phyloP scores from a whole-genome alignment of 2,329 filamentous ascomycete species.

The Aspergillus terreus region DNA sequence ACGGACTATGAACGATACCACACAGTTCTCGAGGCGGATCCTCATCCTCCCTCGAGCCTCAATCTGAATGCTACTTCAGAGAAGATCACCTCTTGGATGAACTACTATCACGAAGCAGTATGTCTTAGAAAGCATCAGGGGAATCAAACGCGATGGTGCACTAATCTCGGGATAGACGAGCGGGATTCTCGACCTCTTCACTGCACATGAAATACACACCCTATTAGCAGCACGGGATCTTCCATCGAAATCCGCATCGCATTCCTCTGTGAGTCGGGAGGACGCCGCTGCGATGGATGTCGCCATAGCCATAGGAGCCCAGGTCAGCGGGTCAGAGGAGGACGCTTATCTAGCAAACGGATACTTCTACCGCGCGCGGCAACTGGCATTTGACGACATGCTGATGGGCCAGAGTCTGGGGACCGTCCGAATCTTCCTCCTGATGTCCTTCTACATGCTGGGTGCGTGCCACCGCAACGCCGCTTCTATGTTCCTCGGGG shows the following conservation, averaged over 20 bases:
- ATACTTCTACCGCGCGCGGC: not conserved
- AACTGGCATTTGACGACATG: not conserved
- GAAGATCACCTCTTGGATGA: not conserved
- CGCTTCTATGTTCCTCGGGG: conserved; percentile 61
- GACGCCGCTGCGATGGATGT: not conserved
- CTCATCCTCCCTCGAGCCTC: not conserved
- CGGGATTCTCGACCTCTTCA: not conserved
- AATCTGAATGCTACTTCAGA: not conserved
- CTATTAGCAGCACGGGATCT: not conserved
- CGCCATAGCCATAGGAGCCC: not conserved
- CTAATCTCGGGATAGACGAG: not conserved
- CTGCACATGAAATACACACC: not conserved
- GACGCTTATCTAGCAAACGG: not conserved
- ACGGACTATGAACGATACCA: not conserved
- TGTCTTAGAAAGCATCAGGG: not conserved
- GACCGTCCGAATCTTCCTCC: conserved; percentile 51
- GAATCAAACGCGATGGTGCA: not conserved
- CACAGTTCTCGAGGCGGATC: not conserved
- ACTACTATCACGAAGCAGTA: not conserved
- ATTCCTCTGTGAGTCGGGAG: not conserved
- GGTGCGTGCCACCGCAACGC: conserved; percentile 57
- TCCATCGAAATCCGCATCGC: not conserved
- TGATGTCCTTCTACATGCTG: conserved; percentile 59
- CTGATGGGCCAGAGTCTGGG: conserved; percentile 38
- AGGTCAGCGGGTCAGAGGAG: not conserved